Conservation (phyloP, 768 basidiomycete species). For the Favolaschia claudopus region DNA sequence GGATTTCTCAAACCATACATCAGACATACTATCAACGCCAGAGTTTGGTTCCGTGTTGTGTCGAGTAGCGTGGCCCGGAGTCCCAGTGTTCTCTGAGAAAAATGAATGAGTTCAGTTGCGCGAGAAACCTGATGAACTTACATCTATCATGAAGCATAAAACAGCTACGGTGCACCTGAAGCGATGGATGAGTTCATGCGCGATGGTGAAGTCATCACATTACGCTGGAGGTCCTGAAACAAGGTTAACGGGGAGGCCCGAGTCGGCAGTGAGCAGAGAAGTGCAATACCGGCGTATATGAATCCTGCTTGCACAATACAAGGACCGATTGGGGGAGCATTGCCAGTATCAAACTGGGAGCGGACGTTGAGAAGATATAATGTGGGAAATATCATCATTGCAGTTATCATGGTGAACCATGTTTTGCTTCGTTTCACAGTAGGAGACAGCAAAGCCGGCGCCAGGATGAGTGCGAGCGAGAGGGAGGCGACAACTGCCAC, state of each 20-base stretch:
- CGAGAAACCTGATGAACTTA: not conserved
- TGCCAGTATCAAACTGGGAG: conserved; percentile 6
- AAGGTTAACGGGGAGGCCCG: no score
- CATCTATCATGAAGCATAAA: conserved; percentile 12
- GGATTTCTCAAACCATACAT: not conserved
- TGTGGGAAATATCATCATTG: conserved; percentile 17
- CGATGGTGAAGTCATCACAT: not conserved
- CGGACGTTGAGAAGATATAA: conserved; percentile 13
- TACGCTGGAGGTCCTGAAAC: conserved; percentile 14
- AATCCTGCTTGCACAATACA: conserved; percentile 18
- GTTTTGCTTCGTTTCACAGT: conserved; percentile 10
- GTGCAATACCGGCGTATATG: conserved; percentile 12
- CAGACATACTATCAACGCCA: not conserved
- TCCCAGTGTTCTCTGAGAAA: conserved; percentile 4
- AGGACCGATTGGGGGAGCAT: conserved; percentile 10
- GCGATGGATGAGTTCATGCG: not conserved
- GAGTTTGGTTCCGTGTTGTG: not conserved
- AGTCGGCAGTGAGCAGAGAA: no score
- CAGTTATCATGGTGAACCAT: conserved; percentile 16
- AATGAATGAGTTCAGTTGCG: not conserved
- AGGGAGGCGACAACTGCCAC: conserved; percentile 1
- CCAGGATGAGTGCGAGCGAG: conserved; percentile 6
- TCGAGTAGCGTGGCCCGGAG: conserved; percentile 1
- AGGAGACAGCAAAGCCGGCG: not conserved
- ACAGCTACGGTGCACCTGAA: conserved; percentile 2